Base-by-base conservation (phyloP, 257 asterid species). In the Linaria vulgaris region DNA sequence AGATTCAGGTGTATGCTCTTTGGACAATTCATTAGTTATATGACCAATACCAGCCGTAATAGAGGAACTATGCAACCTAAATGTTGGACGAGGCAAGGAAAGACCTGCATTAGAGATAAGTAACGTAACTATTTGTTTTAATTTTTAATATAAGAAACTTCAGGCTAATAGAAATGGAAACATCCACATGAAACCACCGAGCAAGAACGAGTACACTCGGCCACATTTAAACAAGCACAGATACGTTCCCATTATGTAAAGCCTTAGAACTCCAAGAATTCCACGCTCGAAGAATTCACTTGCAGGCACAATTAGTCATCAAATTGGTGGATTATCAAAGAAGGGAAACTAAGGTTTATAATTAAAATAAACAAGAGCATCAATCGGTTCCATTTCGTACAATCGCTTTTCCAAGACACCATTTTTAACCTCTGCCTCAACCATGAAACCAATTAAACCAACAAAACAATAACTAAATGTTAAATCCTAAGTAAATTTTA, bases 31-130 rank as follows among this genome's bases (percentile, higher is more conserved):
- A 51, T 66, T 69, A 8, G 79, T 61, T 17, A 71, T 59, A 78
- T 78, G 74, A 22, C 83, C 84, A 71, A 66, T 65, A 59, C 75
- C 64, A 45, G 83, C 74, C 25, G 71, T 74, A n/a, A 27, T 30
- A 23, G 61, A 58, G 60, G 71, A 71, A 61, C 34, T 67, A 19
- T 20, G 66, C 63, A 50, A 58, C 70, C 79, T 65, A 9, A 61
- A 56, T 59, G 69, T 71, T 57, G 59, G 54, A 30, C 44, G 47
- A 22, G 74, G 69, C 69, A 73, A 56, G 34, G 49, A 30, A 45
- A 63, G 73, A 67, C 81, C 91, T 79, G 78, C 53, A 69, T 46
- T 55, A 49, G 27, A 48, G 63, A 67, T 52, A 41, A 17, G 41
- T 27, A 37, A 70, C 4, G 27, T 21, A 6, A 7, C 12, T 50